Evolutionary conservation across 2,329 filamentous ascomycete species (phyloP), one percentile per base, ranked within the genome.

Genomic region (Didymella pomorum): DNA sequence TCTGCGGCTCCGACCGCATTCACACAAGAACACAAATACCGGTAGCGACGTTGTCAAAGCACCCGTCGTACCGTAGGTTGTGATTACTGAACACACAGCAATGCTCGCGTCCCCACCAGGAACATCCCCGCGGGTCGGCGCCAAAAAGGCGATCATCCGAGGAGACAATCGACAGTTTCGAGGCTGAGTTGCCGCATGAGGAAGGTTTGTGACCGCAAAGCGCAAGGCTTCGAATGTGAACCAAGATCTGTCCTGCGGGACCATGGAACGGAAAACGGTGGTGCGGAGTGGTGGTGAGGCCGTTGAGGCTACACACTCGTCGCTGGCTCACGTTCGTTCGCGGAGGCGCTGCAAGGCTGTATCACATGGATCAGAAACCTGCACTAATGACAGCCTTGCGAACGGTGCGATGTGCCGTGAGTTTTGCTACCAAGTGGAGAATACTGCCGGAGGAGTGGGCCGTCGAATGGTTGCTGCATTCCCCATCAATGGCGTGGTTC

Each of bases 81-180:
- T 39, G 35, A 39, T 39, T 39, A 39, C 35, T 39, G 4, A 39
- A 39, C 35, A 39, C 21, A 1, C 31, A n/a, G 4, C 12, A n/a
- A n/a, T 29, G 4, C 28, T 12, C 31, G 3, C n/a, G 12, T 16
- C 12, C 5, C 11, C 14, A 6, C 55, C 29, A 48, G 55, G 55
- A 53, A 52, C 43, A 58, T 53, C 37, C 55, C 55, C 49, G 55
- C 21, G 10, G 2, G 2, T 39, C 49, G 44, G 51, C 65, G 63
- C 67, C 61, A 67, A 62, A 37, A 61, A 59, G 65, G 56, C 65
- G 67, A 71, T 71, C 66, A 65, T 62, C 63, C 66, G 64, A 63
- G 66, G 58, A 60, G 43, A 58, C 16, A 56, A 65, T 70, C 63
- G 45, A 70, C 54, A 56, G 60, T 61, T 67, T 58, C 56, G 37